Percentiles rank a stretch among this genome's conserved stretches.
Conservation (phyloP, 176 grass and related monocot genomes). For the Miscanthus lutarioriparius region DNA sequence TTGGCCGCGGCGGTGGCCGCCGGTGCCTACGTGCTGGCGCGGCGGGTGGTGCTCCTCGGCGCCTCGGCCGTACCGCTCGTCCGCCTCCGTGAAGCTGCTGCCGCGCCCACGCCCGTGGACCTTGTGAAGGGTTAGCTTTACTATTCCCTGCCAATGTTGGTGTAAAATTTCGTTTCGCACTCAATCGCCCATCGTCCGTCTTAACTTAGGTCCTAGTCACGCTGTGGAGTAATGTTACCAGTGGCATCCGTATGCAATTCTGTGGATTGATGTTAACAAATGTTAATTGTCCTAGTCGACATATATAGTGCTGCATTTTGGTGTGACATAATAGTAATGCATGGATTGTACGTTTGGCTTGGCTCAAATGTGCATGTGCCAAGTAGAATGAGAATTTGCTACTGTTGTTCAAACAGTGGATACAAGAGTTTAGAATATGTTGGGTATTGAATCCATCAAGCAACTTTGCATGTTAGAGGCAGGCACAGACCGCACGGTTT, state of each 20-base stretch:
- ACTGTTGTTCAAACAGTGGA: background rate
- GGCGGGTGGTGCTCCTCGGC: constrained; percentile 69
- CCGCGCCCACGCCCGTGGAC: constrained; percentile 35
- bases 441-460: background rate
- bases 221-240: background rate
- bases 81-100: constrained; percentile 36
- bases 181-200: background rate
- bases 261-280: background rate
- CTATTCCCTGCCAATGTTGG: background rate
- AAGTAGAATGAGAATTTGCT: background rate
- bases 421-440: background rate
- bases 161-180: constrained; percentile 20
- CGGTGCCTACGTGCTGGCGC: constrained; percentile 27
- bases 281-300: background rate
- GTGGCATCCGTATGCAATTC: background rate
- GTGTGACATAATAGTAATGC: background rate
- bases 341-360: background rate
- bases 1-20: background rate
- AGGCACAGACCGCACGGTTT: background rate
- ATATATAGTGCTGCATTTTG: background rate
- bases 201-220: background rate
- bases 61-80: constrained; percentile 70
- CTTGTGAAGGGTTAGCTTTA: constrained; percentile 36
- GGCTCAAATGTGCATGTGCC: too few species aligned
- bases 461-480: background rate